Percentiles rank a stretch among this genome's conserved stretches.
Conservation (phyloP, 441 rosid genomes). For the Metrosideros polymorpha region DNA sequence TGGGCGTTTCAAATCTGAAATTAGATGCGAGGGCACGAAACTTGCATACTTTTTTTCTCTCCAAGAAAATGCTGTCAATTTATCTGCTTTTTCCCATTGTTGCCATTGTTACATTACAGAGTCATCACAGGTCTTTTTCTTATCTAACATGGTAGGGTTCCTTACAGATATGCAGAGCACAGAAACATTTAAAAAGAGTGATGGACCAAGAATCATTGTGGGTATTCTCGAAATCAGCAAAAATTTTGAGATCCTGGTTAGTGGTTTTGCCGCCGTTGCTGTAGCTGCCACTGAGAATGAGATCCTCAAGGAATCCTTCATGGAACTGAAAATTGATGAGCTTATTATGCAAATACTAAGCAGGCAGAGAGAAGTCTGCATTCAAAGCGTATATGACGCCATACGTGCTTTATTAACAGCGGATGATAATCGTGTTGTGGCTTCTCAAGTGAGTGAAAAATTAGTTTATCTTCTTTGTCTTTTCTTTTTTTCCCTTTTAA, state of each 20-base stretch:
- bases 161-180: constrained; percentile 61
- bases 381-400: constrained; percentile 60
- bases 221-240: constrained; percentile 32
- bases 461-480: neutral
- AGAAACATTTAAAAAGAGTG: constrained; percentile 43
- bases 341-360: constrained; percentile 53
- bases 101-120: neutral
- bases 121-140: neutral
- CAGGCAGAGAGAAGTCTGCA: constrained; percentile 22
- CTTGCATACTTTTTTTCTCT: neutral
- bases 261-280: constrained; percentile 64
- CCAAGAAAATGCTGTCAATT: neutral
- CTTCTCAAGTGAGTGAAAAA: constrained; percentile 70
- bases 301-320: constrained; percentile 60
- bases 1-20: neutral
- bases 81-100: neutral
- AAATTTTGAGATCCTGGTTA: constrained; percentile 37
- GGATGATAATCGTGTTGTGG: constrained; percentile 89
- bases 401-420: constrained; percentile 66
- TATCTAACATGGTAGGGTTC: neutral
- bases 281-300: constrained; percentile 81
- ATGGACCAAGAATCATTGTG: constrained; percentile 46
- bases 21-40: neutral
- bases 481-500: neutral
- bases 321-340: constrained; percentile 78